These are phyloP conservation scores for Syncephalis fuscata DNA, from an alignment of 371 early-diverging fungal species.

Conservation along the genomic window DNA sequence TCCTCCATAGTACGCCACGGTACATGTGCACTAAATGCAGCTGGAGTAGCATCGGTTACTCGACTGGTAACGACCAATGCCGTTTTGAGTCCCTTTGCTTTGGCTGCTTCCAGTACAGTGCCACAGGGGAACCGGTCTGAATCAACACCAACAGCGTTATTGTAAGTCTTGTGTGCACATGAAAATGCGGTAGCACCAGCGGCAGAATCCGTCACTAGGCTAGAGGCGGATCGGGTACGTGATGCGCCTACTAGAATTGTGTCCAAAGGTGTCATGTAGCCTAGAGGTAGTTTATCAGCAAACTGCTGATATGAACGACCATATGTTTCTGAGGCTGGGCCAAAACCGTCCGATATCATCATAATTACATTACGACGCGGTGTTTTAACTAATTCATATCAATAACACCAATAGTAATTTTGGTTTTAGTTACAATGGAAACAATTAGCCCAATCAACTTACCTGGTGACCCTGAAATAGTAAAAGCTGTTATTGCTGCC, in stretches of 20 bases:
- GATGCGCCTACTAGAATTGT: conserved; percentile 69
- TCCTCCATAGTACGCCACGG: conserved; percentile 52
- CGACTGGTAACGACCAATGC: conserved; percentile 85
- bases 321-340: conserved; percentile 86
- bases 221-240: conserved; percentile 64
- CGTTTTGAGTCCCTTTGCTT: conserved; percentile 54
- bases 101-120: conserved; percentile 88
- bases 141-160: conserved; percentile 71
- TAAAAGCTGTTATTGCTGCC: too few relatives aligned
- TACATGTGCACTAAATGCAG: conserved; percentile 69
- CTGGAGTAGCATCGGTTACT: conserved; percentile 82
- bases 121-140: conserved; percentile 57
- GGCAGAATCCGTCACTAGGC: conserved; percentile 85
- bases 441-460: too few relatives aligned
- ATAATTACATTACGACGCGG: conserved; percentile 58
- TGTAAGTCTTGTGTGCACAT: conserved; percentile 71
- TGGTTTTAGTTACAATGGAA: too few relatives aligned
- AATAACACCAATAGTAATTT: too few relatives aligned
- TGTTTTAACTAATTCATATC: background rate
- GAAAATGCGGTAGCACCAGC: conserved; percentile 92
- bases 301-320: conserved; percentile 59
- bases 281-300: conserved; percentile 22
- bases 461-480: too few relatives aligned
- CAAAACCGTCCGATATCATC: conserved; percentile 89
- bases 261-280: conserved; percentile 48